These are phyloP conservation scores for Patellaria atrata DNA, from an alignment of 495 filamentous ascomycete genomes.

Conservation along the genomic window DNA sequence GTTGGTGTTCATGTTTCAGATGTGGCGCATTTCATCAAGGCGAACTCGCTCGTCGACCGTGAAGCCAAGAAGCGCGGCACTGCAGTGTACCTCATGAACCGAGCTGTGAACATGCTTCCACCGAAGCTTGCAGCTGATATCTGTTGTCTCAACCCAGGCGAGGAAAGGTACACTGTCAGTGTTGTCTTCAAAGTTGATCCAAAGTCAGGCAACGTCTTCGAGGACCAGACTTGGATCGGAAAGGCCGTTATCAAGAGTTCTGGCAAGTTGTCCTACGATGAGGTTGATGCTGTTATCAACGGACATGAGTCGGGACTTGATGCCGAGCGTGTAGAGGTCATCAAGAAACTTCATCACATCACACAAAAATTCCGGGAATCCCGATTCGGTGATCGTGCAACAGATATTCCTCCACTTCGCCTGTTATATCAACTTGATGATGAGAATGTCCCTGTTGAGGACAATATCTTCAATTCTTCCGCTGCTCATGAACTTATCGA, in stretches of 20 bases:
- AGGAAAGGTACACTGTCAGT: constrained; percentile 83
- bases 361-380: constrained; percentile 79
- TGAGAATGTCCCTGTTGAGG: constrained; percentile 90
- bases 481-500: constrained; percentile 86
- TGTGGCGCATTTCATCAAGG: constrained; percentile 92
- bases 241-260: constrained; percentile 86
- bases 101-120: constrained; percentile 82
- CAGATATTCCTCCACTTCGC: constrained; percentile 69
- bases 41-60: constrained; percentile 87
- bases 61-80: constrained; percentile 98
- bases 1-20: constrained; percentile 93
- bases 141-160: constrained; percentile 68
- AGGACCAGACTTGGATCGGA: constrained; percentile 83
- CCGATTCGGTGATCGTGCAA: constrained; percentile 61
- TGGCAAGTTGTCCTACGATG: constrained; percentile 67
- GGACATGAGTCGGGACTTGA: constrained; percentile 42
- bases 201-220: constrained; percentile 57
- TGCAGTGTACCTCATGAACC: constrained; percentile 83
- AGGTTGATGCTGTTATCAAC: constrained; percentile 66
- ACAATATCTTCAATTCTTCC: constrained; percentile 88
- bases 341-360: constrained; percentile 60
- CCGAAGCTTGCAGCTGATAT: constrained; percentile 70
- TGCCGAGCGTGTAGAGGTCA: constrained; percentile 49
- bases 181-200: constrained; percentile 81
- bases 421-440: constrained; percentile 92